Evolutionary conservation across 1,284 basidiomycete genomes (phyloP), one percentile per base, ranked within the genome.

Genomic region (Puccinia horiana): DNA sequence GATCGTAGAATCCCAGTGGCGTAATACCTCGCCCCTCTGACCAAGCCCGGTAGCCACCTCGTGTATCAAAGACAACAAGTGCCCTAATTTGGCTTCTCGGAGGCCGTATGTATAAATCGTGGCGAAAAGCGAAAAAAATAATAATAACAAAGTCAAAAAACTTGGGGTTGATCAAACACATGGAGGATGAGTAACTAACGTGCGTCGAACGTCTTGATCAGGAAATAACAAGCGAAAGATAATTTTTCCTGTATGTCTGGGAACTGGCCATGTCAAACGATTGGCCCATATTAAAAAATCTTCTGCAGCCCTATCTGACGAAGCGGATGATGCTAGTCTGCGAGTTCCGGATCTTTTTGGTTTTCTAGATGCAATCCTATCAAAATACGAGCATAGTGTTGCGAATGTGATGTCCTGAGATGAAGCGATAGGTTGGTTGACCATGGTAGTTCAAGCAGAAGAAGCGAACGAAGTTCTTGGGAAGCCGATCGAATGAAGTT

Each of bases 161-260:
- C 2, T 20, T 2, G 29, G 3, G 85, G n/a, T 37, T 74, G 26
- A 47, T 23, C 11, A 40, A 9, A 23, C 42, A 29, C 23, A 23
- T 35, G 32, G 29, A 42, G 37, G 67, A 29, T 54, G 49, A 49
- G 26, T 29, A 3, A 56, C 77, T 37, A 12, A 80, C 77, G 91
- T 91, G 42, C 94, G 88, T 42, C 89, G 87, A 0, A 88, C 84
- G 81, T 94, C 93, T 82, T 93, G 91, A 80, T 94, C 91, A 0
- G 94, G 94, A 85, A 94, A 94, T n/a, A 95, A 87, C 2, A 94
- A 86, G 0, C 91, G 90, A 85, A 95, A 91, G 44, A 93, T 82
- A 32, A 87, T 84, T 67, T 87, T 86, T 11, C 87, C 87, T 0
- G 85, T 86, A 32, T 40, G 47, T 40, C 12, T 65, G 20, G 52